These are phyloP conservation scores for Exophiala sp. DNA, from an alignment of 2,329 filamentous ascomycete genomes.

Conservation along the genomic window DNA sequence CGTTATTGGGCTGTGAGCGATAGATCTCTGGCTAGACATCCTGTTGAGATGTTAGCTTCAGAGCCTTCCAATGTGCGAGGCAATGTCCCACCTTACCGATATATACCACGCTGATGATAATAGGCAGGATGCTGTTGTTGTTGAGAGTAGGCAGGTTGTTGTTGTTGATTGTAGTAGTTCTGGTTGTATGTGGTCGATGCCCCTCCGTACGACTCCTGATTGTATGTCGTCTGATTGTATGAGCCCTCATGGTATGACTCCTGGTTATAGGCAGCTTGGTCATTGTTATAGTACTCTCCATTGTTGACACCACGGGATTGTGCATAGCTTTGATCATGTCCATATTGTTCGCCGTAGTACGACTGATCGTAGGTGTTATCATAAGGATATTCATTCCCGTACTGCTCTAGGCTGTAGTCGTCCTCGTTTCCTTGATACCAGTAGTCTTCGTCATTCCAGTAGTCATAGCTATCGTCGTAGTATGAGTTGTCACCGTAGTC, in stretches of 20 bases:
- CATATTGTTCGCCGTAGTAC: background rate
- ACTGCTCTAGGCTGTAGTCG: background rate
- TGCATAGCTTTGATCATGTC: background rate
- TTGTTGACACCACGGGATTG: background rate
- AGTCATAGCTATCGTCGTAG: slow-evolving; percentile 3
- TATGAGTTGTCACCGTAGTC: background rate
- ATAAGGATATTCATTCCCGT: background rate
- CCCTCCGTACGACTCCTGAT: no score
- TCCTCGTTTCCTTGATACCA: background rate
- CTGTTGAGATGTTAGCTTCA: background rate
- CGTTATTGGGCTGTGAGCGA: background rate
- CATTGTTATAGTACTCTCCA: background rate
- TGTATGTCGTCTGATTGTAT: background rate
- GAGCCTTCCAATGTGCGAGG: background rate
- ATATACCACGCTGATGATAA: background rate
- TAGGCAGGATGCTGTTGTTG: background rate
- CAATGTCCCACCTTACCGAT: background rate
- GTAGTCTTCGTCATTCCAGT: slow-evolving; percentile 4
- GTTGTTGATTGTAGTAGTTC: background rate
- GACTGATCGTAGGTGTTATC: background rate
- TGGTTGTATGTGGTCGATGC: background rate
- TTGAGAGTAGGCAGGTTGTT: no score
- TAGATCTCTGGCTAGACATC: background rate
- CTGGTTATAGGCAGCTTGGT: background rate
- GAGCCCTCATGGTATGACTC: background rate